Evolutionary conservation across 345 rosid species (phyloP), one percentile per base, ranked within the genome.

Genomic region (Rhodamnia argentea): DNA sequence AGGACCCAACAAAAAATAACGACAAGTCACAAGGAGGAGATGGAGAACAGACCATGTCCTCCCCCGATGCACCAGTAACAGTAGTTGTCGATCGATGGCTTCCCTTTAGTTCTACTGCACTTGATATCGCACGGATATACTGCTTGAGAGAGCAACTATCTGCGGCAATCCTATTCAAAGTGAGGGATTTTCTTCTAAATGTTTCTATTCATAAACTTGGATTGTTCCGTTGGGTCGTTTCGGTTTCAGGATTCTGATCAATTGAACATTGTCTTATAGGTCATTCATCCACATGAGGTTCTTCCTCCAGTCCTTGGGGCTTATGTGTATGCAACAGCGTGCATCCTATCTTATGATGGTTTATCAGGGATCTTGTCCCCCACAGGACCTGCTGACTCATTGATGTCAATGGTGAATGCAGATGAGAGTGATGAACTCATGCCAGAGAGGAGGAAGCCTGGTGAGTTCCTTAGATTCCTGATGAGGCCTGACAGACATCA

Each of bases 61-160:
- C 94, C 88, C 98, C 99, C 50, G 94, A 92, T 85, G 94, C 95
- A 83, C 87, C 93, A 20, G 96, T 96, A 55, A 91, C 78, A 29
- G 91, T 94, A 53, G 90, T 95, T 50, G 94, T 94, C 83, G 99
- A 96, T 88, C 89, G 95, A 24, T 97, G 99, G 99, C 96, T 96
- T 59, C 91, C 90, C 89, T 94, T 94, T 87, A 87, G 82, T 87
- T 90, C 94, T 81, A 94, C 94, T 37, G 96, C 99, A 29, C 92
- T 97, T 85, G 96, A 97, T 87, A 93, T 93, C 84, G 99, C 99
- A 86, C 98, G 94, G 86, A 93, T 96, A 84, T 96, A 95, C 92
- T 96, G 97, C 89, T 88, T 96, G 92, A 94, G 96, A 86, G 99
- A 98, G 87, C 92, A 94, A 60, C 86, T 94, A 85, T 89, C 90